Conservation (phyloP, 148 eudicot genomes). For the Fagopyrum tataricum region DNA sequence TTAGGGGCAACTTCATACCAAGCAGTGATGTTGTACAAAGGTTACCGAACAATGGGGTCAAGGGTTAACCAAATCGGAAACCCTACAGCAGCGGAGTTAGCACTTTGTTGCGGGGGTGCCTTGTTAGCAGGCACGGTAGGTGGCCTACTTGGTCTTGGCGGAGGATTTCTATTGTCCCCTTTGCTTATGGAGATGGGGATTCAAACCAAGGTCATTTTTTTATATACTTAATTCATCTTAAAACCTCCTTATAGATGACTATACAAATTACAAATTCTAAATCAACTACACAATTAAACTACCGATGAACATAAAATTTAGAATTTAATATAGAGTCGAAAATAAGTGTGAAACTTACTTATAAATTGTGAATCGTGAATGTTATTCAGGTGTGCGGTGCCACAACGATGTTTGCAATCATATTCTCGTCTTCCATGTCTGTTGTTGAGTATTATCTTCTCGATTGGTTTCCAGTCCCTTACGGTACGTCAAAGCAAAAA, state of each 20-base stretch:
- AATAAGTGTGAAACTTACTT: too few species aligned
- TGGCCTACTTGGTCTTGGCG: constrained; percentile 74
- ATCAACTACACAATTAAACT: too few species aligned
- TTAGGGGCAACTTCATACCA: constrained; percentile 16
- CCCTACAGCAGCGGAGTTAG: constrained; percentile 16
- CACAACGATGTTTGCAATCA: constrained; percentile 61
- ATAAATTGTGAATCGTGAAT: too few species aligned
- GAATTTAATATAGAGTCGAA: too few species aligned
- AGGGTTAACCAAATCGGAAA: constrained; percentile 25
- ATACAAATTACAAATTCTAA: too few species aligned
- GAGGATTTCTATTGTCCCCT: constrained; percentile 62
- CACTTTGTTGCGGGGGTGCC: constrained; percentile 36
- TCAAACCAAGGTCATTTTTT: constrained; percentile 42
- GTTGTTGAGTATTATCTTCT: constrained; percentile 64
- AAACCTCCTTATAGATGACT: too few species aligned
- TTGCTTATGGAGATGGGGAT: constrained; percentile 59
- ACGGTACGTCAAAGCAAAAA: constrained; percentile 37
- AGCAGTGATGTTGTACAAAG: constrained; percentile 44
- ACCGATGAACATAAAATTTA: too few species aligned
- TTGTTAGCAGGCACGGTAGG: constrained; percentile 60
- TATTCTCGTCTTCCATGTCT: constrained; percentile 66
- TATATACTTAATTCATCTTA: too few species aligned
- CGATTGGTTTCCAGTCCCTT: constrained; percentile 55
- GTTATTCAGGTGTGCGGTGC: constrained; percentile 64
- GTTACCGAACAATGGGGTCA: constrained; percentile 40